These are phyloP conservation scores for Ogataea wickerhamii DNA, from an alignment of 805 yeast species.

Conservation along the genomic window DNA sequence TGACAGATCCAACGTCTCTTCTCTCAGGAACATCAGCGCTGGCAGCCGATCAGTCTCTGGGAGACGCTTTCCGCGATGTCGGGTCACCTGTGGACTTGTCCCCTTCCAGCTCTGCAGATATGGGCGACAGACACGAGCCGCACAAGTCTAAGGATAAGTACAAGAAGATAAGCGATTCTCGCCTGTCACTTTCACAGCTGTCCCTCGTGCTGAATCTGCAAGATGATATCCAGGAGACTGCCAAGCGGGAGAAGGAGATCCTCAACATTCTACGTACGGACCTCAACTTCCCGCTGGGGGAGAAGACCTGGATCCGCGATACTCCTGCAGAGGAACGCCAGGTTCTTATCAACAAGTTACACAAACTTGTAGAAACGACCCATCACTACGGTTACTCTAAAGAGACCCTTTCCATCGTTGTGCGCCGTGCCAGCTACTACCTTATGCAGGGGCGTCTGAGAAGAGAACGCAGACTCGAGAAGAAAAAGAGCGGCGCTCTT, in stretches of 20 bases:
- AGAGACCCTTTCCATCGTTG: constrained; percentile 61
- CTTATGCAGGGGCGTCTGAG: constrained; percentile 76
- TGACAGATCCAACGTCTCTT: constrained; percentile 7
- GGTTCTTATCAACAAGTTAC: constrained; percentile 45
- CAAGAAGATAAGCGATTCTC: constrained; percentile 41
- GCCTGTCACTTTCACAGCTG: constrained; percentile 55
- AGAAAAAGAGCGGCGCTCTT: constrained; percentile 28
- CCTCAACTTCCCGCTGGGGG: constrained; percentile 70
- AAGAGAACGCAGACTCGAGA: constrained; percentile 55
- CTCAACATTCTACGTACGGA: constrained; percentile 50
- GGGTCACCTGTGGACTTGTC: constrained; percentile 3
- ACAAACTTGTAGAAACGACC: constrained; percentile 41
- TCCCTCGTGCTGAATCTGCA: constrained; percentile 48
- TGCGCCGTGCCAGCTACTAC: constrained; percentile 77
- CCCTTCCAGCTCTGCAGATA: neutral
- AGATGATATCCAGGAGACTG: constrained; percentile 52
- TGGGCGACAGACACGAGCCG: neutral
- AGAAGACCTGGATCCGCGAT: constrained; percentile 82
- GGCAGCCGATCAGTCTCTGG: neutral
- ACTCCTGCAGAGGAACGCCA: constrained; percentile 54
- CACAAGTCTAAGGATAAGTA: constrained; percentile 12
- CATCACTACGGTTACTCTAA: constrained; percentile 52
- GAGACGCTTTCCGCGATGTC: neutral
- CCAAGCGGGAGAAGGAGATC: constrained; percentile 50
- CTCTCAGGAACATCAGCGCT: constrained; percentile 1